These are phyloP conservation scores for Botrytis paeoniae DNA, from an alignment of 2,329 filamentous ascomycete genomes.

Conservation along the genomic window DNA sequence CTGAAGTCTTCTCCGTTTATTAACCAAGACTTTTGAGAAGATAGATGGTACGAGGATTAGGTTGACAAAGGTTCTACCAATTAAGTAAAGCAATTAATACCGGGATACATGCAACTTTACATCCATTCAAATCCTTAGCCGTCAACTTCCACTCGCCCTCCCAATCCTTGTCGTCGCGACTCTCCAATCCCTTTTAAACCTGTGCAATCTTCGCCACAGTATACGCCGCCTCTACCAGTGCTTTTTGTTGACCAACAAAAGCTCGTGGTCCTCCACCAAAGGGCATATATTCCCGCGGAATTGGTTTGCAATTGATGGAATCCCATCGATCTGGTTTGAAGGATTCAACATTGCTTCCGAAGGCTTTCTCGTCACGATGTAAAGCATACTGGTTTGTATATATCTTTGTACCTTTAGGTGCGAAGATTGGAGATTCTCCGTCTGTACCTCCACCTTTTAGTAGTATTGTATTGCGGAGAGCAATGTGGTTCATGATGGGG, in stretches of 20 bases:
- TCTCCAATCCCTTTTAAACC: conserved; percentile 14
- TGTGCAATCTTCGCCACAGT: conserved; percentile 19
- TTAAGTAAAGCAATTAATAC: background rate
- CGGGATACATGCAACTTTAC: background rate
- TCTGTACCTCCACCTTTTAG: conserved; percentile 40
- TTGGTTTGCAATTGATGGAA: conserved; percentile 12
- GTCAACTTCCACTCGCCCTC: conserved; percentile 11
- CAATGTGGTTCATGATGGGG: background rate
- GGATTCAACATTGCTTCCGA: conserved; percentile 39
- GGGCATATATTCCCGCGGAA: background rate
- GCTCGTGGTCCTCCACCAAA: conserved; percentile 37
- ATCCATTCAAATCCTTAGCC: conserved; percentile 14
- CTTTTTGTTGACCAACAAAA: conserved; percentile 55
- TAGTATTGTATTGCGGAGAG: conserved; percentile 31
- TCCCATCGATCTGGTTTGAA: conserved; percentile 41
- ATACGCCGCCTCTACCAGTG: conserved; percentile 19
- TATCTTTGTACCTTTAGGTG: conserved; percentile 34
- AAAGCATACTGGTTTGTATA: conserved; percentile 32
- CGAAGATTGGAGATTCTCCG: conserved; percentile 36
- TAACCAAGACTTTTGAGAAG: background rate
- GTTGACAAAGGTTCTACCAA: background rate
- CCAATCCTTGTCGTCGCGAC: background rate
- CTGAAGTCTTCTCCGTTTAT: background rate
- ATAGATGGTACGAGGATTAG: background rate
- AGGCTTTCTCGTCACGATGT: conserved; percentile 40